Conservation (phyloP, 2,329 filamentous ascomycete species). For the Pestalotiopsis sp. region DNA sequence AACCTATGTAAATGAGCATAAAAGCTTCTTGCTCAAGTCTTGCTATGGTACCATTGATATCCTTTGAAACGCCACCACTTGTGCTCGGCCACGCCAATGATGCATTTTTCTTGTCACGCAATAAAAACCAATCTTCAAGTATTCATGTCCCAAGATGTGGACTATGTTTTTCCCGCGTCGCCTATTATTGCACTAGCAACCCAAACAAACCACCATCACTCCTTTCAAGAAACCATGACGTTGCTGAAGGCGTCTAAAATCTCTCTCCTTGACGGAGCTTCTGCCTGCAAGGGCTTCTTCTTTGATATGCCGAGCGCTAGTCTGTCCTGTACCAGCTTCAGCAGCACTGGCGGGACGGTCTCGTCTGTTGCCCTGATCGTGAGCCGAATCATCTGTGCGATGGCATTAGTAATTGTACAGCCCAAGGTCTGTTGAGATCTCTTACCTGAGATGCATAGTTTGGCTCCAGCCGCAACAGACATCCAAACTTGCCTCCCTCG, state of each 20-base stretch:
- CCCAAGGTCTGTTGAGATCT: constrained; percentile 18
- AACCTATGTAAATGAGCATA: neutral
- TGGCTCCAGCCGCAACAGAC: constrained; percentile 89
- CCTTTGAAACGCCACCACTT: neutral
- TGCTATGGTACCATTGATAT: neutral
- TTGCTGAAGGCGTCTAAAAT: constrained; percentile 60
- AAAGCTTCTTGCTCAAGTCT: neutral
- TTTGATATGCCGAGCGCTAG: constrained; percentile 60
- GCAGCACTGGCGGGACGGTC: constrained; percentile 75
- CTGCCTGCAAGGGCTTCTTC: constrained; percentile 37
- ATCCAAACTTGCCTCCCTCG: constrained; percentile 89
- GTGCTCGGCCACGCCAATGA: neutral
- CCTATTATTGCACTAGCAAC: neutral
- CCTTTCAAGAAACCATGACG: constrained; percentile 50
- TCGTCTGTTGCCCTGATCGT: constrained; percentile 96
- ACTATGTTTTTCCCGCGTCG: neutral
- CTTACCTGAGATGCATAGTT: constrained; percentile 90
- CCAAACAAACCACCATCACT: neutral
- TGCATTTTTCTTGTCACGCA: neutral
- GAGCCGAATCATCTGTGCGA: constrained; percentile 85
- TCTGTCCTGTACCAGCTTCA: constrained; percentile 87
- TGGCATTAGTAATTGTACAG: constrained; percentile 22
- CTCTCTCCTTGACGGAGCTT: constrained; percentile 48
- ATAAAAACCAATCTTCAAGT: neutral
- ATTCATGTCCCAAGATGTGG: neutral